Conservation (phyloP, 2,329 filamentous ascomycete species). For the Colletotrichum musae region DNA sequence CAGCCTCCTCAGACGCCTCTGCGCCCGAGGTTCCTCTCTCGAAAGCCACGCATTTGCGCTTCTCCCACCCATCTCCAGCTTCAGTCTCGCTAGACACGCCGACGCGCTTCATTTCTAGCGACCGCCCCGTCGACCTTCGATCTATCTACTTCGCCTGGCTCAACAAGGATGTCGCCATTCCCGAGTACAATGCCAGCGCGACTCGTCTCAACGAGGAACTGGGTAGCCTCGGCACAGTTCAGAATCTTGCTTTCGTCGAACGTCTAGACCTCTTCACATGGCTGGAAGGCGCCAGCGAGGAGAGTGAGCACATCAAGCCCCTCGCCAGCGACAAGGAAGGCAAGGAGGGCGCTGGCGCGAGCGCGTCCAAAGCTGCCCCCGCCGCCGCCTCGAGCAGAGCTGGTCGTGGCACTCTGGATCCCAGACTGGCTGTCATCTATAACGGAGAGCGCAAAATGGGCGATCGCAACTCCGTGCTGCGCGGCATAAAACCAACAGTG, state of each 20-base stretch:
- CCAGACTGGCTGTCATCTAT: constrained; percentile 89
- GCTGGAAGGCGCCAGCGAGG: constrained; percentile 90
- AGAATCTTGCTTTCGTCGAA: constrained; percentile 93
- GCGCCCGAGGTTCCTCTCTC: constrained; percentile 76
- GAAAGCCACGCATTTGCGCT: constrained; percentile 83
- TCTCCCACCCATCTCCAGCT: constrained; percentile 73
- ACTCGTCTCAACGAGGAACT: constrained; percentile 86
- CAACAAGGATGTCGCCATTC: constrained; percentile 90
- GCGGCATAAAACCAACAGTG: constrained; percentile 91
- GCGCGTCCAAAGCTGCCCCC: constrained; percentile 54
- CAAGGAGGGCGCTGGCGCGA: constrained; percentile 53
- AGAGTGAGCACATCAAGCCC: constrained; percentile 93
- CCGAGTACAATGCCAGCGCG: constrained; percentile 90
- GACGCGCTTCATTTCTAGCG: constrained; percentile 90
- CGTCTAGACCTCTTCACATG: constrained; percentile 92
- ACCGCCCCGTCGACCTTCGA: constrained; percentile 84
- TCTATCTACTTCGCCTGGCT: constrained; percentile 97
- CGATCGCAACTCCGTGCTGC: constrained; percentile 88
- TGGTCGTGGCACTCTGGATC: constrained; percentile 80
- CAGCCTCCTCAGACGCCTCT: constrained; percentile 76
- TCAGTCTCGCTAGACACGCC: constrained; percentile 78
- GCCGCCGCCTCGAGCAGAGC: constrained; percentile 63
- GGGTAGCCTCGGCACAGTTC: constrained; percentile 77
- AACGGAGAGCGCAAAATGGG: constrained; percentile 92
- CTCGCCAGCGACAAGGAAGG: constrained; percentile 76